Percentiles rank a stretch among this genome's conserved stretches.
phyloP scores from a whole-genome alignment of 345 rosid species.

The Euphorbia tirucalli region DNA sequence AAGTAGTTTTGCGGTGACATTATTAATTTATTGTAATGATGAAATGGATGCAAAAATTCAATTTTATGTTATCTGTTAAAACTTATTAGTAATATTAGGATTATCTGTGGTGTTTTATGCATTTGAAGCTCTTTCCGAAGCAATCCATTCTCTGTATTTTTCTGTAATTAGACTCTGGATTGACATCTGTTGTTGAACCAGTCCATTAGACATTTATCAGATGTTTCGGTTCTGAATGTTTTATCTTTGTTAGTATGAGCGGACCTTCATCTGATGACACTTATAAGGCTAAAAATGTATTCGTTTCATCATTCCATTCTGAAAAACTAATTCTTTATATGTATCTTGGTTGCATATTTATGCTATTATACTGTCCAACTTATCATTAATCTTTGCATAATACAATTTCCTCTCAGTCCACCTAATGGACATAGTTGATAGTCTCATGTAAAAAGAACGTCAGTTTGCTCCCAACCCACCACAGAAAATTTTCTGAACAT shows the following conservation, averaged over 20 bases:
- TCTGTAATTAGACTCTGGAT: background rate
- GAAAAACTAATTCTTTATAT: background rate
- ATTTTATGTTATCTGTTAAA: background rate
- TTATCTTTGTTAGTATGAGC: background rate
- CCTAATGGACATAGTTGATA: background rate
- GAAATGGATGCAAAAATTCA: background rate
- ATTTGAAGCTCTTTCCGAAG: background rate
- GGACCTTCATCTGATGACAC: background rate
- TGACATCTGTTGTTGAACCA: background rate
- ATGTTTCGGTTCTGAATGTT: background rate
- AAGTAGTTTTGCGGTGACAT: background rate
- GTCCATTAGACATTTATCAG: background rate
- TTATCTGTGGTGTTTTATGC: background rate
- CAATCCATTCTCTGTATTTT: background rate
- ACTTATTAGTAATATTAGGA: too few species aligned
- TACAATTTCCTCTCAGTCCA: background rate
- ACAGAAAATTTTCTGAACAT: background rate
- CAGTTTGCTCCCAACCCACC: too few species aligned
- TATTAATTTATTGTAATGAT: background rate
- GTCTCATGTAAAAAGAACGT: background rate
- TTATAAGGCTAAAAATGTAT: background rate
- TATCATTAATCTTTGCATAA: background rate
- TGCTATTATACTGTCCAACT: background rate
- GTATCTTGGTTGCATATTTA: background rate
- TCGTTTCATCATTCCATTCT: background rate